Evolutionary conservation across 176 grass and related monocot species (phyloP).

Genomic region (Carex pumila): DNA sequence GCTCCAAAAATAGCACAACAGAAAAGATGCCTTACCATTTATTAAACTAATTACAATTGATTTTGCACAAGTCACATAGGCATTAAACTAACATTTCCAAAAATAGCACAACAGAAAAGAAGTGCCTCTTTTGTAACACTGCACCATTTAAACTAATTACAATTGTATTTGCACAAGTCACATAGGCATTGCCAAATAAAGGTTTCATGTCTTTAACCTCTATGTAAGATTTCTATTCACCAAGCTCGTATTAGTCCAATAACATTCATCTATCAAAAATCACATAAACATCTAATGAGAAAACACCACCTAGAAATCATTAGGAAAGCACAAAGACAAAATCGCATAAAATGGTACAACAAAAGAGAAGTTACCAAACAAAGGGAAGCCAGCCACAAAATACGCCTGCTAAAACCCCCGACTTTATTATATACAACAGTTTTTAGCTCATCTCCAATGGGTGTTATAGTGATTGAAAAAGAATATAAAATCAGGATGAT

Average conservation of each 20-base stretch:
- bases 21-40: background rate
- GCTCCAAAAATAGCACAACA: background rate
- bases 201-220: slow-evolving; percentile 14
- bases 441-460: slow-evolving; percentile 48
- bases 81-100: too few species aligned
- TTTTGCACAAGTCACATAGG: background rate
- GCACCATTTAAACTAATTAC: background rate
- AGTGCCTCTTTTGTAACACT: background rate
- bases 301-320: slow-evolving; percentile 13
- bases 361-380: slow-evolving; percentile 6
- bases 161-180: background rate
- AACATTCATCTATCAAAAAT: slow-evolving; percentile 24
- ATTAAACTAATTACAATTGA: background rate
- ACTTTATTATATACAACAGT: slow-evolving; percentile 45
- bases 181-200: background rate
- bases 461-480: slow-evolving; percentile 41
- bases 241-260: background rate
- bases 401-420: slow-evolving; percentile 2
- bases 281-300: slow-evolving; percentile 16
- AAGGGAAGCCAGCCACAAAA: slow-evolving; percentile 19
- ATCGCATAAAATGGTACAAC: slow-evolving; percentile 11
- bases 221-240: slow-evolving; percentile 24
- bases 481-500: slow-evolving; percentile 86
- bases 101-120: background rate
- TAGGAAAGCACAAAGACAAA: slow-evolving; percentile 9